A percentile compares a stretch with the other conserved stretches of the same genome.
Evolutionary conservation across 805 yeast genomes (phyloP).

Genomic region (Pichia cabralensis): DNA sequence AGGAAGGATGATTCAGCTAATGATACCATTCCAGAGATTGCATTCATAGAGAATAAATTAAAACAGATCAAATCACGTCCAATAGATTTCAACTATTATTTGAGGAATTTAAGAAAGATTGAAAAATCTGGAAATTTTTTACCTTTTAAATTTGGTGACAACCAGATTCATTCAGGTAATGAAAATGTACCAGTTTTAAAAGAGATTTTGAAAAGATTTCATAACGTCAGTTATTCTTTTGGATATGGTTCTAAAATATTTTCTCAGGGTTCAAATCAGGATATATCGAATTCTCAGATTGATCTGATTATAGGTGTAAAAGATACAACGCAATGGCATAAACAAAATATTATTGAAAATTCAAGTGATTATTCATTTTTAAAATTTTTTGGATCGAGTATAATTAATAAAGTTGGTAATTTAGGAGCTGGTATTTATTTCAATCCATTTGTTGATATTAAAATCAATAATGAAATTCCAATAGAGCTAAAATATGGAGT

Average conservation of each 20-base stretch:
- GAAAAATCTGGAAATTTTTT: conserved; percentile 31
- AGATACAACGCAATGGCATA: conserved; percentile 69
- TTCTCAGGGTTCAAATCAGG: conserved; percentile 45
- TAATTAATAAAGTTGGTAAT: conserved; percentile 49
- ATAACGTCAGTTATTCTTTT: conserved; percentile 55
- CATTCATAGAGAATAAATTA: too few species aligned
- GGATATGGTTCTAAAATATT: conserved; percentile 96
- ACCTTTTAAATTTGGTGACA: conserved; percentile 49
- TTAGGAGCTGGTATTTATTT: conserved; percentile 88
- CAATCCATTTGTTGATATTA: conserved; percentile 66
- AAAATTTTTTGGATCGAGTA: conserved; percentile 47
- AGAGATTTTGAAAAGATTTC: too few species aligned
- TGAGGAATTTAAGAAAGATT: conserved; percentile 23
- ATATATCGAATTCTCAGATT: conserved; percentile 48
- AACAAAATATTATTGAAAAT: conserved; percentile 52
- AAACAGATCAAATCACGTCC: conserved; percentile 23
- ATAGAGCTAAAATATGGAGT: conserved; percentile 74
- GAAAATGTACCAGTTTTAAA: too few species aligned
- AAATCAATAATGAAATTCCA: conserved; percentile 1
- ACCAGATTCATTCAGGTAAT: conserved; percentile 45
- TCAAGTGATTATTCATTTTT: conserved; percentile 73
- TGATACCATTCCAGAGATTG: too few species aligned
- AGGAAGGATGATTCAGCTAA: conserved; percentile 7
- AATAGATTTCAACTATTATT: conserved; percentile 27
- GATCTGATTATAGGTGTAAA: conserved; percentile 81